Percentiles rank a stretch among this genome's conserved stretches.
These are phyloP conservation scores for Coemansia sp. DNA, from an alignment of 192 early-diverging fungal species.

Conservation along the genomic window DNA sequence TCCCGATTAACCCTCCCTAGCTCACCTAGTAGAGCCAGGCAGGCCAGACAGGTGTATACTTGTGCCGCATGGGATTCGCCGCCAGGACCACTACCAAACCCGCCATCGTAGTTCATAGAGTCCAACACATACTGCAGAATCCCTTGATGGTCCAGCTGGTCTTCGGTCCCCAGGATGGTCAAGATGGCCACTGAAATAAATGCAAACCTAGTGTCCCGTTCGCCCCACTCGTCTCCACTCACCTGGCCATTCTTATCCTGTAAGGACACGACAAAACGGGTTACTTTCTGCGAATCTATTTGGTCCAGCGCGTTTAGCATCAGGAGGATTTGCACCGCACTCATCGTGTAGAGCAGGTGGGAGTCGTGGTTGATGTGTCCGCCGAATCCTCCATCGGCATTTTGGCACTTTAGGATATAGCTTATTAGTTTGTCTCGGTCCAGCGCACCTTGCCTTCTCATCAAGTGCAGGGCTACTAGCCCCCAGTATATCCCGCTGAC, in stretches of 20 bases:
- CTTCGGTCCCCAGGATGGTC: constrained; percentile 70
- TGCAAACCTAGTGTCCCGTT: constrained; percentile 90
- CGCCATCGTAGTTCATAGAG: constrained; percentile 96
- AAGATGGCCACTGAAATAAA: constrained; percentile 80
- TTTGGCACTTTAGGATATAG: constrained; percentile 79
- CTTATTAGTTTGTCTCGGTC: constrained; percentile 69
- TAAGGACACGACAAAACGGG: constrained; percentile 63
- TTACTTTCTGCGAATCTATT: constrained; percentile 64
- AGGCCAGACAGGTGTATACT: constrained; percentile 90
- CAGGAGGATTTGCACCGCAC: constrained; percentile 83
- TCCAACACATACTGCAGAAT: constrained; percentile 68
- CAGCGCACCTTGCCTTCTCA: constrained; percentile 65
- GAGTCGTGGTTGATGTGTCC: constrained; percentile 83
- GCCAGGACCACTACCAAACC: constrained; percentile 85
- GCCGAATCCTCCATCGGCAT: constrained; percentile 82
- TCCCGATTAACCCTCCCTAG: constrained; percentile 81
- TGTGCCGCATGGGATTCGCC: constrained; percentile 91
- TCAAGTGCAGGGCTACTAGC: constrained; percentile 72
- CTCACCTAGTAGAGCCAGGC: constrained; percentile 75
- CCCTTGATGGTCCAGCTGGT: constrained; percentile 63
- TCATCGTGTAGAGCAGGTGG: constrained; percentile 88
- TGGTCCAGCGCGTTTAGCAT: constrained; percentile 77
- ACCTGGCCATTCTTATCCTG: constrained; percentile 72
- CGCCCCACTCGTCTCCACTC: constrained; percentile 88
- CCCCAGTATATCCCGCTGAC: constrained; percentile 96